Conservation (phyloP, 73 alveolate species). For the Uronychia binucleata region DNA sequence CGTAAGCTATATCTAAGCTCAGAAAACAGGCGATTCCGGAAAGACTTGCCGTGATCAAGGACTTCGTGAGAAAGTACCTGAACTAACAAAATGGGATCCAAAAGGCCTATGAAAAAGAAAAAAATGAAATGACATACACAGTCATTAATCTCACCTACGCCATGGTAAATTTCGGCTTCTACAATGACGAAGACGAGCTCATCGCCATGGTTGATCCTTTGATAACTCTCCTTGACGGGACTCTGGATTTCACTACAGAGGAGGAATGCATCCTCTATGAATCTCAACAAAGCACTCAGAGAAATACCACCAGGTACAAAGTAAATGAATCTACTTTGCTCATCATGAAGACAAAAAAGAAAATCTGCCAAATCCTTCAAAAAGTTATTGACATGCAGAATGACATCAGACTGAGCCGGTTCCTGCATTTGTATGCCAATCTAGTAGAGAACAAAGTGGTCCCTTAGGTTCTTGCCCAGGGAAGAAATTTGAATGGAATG, state of each 20-base stretch:
- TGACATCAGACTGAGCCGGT: slow-evolving; percentile 24
- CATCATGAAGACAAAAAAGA: slow-evolving; percentile 24
- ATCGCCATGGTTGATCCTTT: slow-evolving; percentile 45
- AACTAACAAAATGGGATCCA: slow-evolving; percentile 10
- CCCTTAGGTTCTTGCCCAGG: not conserved
- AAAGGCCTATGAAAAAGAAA: slow-evolving; percentile 31
- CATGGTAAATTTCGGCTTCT: slow-evolving; percentile 27
- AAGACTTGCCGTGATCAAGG: slow-evolving; percentile 1
- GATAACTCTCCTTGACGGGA: slow-evolving; percentile 44
- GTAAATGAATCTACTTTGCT: not conserved
- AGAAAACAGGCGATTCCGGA: slow-evolving; percentile 28
- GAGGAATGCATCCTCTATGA: slow-evolving; percentile 24
- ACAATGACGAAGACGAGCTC: slow-evolving; percentile 27
- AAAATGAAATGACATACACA: slow-evolving; percentile 23
- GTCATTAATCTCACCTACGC: slow-evolving; percentile 19
- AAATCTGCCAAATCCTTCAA: slow-evolving; percentile 31
- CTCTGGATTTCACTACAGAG: slow-evolving; percentile 20
- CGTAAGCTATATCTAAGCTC: slow-evolving; percentile 10
- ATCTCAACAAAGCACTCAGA: not conserved
- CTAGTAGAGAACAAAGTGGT: not conserved
- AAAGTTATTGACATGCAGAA: slow-evolving; percentile 34
- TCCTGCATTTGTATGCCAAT: slow-evolving; percentile 7
- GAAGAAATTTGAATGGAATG: not conserved
- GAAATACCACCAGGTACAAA: slow-evolving; percentile 9
- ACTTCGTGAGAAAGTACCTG: slow-evolving; percentile 20